Conservation (phyloP, 2,329 filamentous ascomycete species). For the Nothophoma quercina region DNA sequence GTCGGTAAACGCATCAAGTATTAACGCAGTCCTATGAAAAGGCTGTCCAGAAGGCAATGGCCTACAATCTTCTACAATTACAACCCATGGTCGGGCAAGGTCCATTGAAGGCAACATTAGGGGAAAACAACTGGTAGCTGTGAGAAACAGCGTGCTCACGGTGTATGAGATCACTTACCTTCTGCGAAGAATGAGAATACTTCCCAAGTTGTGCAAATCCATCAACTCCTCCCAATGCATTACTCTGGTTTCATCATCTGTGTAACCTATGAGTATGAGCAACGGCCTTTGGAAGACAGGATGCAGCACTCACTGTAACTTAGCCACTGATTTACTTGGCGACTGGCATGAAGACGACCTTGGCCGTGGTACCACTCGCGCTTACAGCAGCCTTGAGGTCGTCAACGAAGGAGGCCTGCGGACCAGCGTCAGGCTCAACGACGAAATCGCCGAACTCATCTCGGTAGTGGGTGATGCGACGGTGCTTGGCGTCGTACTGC, state of each 20-base stretch:
- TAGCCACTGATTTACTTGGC: not conserved
- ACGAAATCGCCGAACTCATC: constrained; percentile 29
- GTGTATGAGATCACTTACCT: not conserved
- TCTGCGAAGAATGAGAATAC: not conserved
- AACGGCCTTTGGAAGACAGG: not conserved
- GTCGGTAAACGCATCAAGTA: not conserved
- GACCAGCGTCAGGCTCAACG: constrained; percentile 16
- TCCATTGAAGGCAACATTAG: constrained; percentile 1
- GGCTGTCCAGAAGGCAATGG: not conserved
- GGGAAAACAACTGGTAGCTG: not conserved
- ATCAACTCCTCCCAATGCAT: not conserved
- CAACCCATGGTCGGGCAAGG: not conserved
- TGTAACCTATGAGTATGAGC: not conserved
- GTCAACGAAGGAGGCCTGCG: constrained; percentile 22
- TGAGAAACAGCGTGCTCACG: not conserved
- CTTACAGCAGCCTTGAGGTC: constrained; percentile 22
- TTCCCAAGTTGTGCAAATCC: not conserved
- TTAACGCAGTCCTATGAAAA: not conserved
- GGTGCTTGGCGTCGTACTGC: constrained; percentile 28
- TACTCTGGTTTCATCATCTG: too few species aligned
- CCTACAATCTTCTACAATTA: not conserved
- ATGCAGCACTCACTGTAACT: not conserved
- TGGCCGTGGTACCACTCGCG: not conserved
- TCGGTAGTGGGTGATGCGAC: constrained; percentile 15
- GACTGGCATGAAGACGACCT: not conserved